These are phyloP conservation scores for Debaryomyces subglobosus DNA, from an alignment of 1,139 yeast genomes.

Conservation along the genomic window DNA sequence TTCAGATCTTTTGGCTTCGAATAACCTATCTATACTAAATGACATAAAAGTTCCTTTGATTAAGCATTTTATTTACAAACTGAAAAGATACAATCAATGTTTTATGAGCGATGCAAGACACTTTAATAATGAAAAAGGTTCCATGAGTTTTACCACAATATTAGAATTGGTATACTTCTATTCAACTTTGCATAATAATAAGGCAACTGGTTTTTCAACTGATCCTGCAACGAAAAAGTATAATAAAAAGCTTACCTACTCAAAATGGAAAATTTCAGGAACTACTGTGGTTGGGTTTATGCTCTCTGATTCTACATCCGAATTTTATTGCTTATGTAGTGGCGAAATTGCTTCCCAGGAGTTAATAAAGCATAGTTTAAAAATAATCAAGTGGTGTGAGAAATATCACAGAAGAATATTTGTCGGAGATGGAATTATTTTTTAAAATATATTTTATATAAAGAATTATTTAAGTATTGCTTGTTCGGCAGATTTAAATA, in stretches of 20 bases:
- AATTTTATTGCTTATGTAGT: constrained; percentile 43
- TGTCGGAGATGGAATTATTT: constrained; percentile 28
- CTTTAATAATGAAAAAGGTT: constrained; percentile 15
- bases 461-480: constrained; percentile 34
- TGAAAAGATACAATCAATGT: constrained; percentile 52
- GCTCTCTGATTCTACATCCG: constrained; percentile 39
- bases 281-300: constrained; percentile 38
- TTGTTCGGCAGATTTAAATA: constrained; percentile 63
- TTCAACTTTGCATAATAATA: constrained; percentile 31
- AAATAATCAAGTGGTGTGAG: constrained; percentile 45
- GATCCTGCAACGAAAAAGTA: constrained; percentile 3
- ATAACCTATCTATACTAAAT: constrained; percentile 22
- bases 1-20: constrained; percentile 29
- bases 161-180: constrained; percentile 38
- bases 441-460: constrained; percentile 16
- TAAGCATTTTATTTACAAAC: constrained; percentile 80
- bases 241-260: constrained; percentile 39
- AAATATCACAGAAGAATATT: constrained; percentile 39
- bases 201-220: constrained; percentile 23
- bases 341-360: constrained; percentile 31
- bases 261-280: constrained; percentile 26
- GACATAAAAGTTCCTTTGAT: constrained; percentile 65
- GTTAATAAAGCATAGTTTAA: constrained; percentile 35
- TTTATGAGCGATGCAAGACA: constrained; percentile 31
- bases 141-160: constrained; percentile 8